phyloP scores from a whole-genome alignment of 176 grass and related monocot species.

The Triticum dicoccoides region DNA sequence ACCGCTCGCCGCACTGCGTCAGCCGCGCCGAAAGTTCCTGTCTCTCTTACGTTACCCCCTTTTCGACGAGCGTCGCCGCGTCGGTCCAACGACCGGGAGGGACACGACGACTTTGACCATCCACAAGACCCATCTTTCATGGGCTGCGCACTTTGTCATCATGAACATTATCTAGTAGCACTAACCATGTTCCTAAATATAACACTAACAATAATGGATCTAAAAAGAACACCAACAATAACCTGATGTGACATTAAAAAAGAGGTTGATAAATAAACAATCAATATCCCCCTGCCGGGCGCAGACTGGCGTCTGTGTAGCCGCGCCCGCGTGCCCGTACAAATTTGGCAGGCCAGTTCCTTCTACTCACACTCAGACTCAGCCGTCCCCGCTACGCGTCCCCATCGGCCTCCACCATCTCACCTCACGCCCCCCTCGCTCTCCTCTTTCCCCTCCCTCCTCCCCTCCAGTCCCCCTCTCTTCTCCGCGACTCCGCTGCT shows the following conservation, averaged over 20 bases:
- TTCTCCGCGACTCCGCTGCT: constrained; percentile 6
- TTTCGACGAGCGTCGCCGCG: too few relatives aligned
- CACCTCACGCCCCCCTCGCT: not conserved
- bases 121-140: not conserved
- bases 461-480: not conserved
- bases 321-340: constrained; percentile 6
- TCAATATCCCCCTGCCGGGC: not conserved
- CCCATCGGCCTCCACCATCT: constrained; percentile 17
- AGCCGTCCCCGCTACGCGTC: constrained; percentile 36
- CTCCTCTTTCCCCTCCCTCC: constrained; percentile 35
- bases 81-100: not conserved
- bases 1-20: not conserved
- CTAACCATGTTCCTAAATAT: too few relatives aligned
- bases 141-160: not conserved
- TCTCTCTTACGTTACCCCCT: not conserved
- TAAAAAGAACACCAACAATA: not conserved
- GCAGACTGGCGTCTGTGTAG: constrained; percentile 30
- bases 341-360: constrained; percentile 17
- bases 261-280: too few relatives aligned
- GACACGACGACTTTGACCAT: not conserved
- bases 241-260: not conserved
- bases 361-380: not conserved
- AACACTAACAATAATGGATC: too few relatives aligned
- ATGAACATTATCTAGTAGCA: not conserved
- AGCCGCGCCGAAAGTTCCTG: not conserved